Percentiles rank a stretch among this genome's conserved stretches.
Evolutionary conservation across 441 rosid genomes (phyloP).

Genomic region (Bocquillonia castaneifolia): DNA sequence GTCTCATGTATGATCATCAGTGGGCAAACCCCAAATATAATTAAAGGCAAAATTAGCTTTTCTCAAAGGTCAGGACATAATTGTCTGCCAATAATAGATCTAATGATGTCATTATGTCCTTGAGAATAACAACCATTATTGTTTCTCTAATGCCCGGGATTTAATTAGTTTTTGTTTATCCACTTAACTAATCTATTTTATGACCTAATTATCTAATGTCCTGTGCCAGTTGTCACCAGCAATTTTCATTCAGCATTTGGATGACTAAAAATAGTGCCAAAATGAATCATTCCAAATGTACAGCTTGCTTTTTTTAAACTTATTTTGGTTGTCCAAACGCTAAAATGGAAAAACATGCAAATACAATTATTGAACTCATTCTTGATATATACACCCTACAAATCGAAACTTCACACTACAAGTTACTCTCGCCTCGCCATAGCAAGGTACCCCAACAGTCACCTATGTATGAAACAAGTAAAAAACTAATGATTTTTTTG

Average conservation of each 20-base stretch:
- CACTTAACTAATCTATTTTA: background rate
- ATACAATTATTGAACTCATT: background rate
- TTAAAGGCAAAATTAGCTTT: background rate
- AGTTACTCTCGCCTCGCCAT: background rate
- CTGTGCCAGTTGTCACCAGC: conserved; percentile 4
- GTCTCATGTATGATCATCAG: background rate
- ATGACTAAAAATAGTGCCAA: background rate
- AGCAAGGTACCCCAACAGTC: background rate
- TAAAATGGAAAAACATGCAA: too few species aligned
- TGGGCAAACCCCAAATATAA: background rate
- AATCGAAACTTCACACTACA: background rate
- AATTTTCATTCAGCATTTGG: background rate
- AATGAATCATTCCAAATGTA: background rate
- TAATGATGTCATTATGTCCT: conserved; percentile 3
- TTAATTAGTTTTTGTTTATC: background rate
- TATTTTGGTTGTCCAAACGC: too few species aligned
- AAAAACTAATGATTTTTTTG: too few species aligned
- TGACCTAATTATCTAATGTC: background rate
- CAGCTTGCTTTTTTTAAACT: too few species aligned
- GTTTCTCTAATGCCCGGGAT: background rate
- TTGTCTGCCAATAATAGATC: background rate
- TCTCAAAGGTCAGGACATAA: background rate
- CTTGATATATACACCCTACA: background rate
- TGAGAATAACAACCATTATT: conserved; percentile 2
- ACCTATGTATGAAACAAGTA: background rate